Evolutionary conservation across 805 yeast genomes (phyloP).

Genomic region (Cyberlindnera xishuangbannaensis): DNA sequence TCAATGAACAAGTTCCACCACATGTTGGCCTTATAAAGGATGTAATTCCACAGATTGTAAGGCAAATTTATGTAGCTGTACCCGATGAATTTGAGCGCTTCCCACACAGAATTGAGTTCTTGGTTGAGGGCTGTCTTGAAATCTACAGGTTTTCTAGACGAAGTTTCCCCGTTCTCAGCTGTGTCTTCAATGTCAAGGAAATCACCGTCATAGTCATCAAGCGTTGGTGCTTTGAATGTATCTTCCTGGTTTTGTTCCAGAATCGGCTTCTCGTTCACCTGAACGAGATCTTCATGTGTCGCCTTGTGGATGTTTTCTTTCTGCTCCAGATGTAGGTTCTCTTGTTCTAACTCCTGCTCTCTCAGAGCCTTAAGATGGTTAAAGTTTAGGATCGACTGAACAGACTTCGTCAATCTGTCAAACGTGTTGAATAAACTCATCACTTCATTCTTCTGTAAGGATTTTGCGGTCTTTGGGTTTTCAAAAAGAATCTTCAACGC

Average conservation of each 20-base stretch:
- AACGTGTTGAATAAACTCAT: slow-evolving; percentile 90
- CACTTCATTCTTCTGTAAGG: slow-evolving; percentile 71
- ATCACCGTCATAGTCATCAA: slow-evolving; percentile 10
- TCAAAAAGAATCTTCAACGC: slow-evolving; percentile 89
- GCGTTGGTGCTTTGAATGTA: slow-evolving; percentile 3
- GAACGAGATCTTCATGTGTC: too few relatives aligned
- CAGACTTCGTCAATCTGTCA: slow-evolving; percentile 83
- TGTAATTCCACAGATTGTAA: slow-evolving; percentile 44
- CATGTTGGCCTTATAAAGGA: slow-evolving; percentile 42
- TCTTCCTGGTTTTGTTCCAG: slow-evolving; percentile 2
- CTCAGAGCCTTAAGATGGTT: slow-evolving; percentile 40
- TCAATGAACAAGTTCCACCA: slow-evolving; percentile 79
- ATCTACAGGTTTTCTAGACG: not conserved
- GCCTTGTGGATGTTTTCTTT: too few relatives aligned
- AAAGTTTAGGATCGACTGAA: slow-evolving; percentile 69
- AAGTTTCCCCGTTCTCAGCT: slow-evolving; percentile 1
- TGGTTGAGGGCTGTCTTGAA: slow-evolving; percentile 40
- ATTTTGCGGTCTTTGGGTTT: slow-evolving; percentile 41
- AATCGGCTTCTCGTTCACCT: too few relatives aligned
- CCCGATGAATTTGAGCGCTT: slow-evolving; percentile 60
- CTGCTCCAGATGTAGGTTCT: too few relatives aligned
- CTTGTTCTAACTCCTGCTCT: too few relatives aligned
- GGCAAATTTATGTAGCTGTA: slow-evolving; percentile 70
- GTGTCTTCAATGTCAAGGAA: slow-evolving; percentile 1
- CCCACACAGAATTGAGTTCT: slow-evolving; percentile 47